phyloP scores from a whole-genome alignment of 1,284 basidiomycete species.

The Inonotus hispidus region DNA sequence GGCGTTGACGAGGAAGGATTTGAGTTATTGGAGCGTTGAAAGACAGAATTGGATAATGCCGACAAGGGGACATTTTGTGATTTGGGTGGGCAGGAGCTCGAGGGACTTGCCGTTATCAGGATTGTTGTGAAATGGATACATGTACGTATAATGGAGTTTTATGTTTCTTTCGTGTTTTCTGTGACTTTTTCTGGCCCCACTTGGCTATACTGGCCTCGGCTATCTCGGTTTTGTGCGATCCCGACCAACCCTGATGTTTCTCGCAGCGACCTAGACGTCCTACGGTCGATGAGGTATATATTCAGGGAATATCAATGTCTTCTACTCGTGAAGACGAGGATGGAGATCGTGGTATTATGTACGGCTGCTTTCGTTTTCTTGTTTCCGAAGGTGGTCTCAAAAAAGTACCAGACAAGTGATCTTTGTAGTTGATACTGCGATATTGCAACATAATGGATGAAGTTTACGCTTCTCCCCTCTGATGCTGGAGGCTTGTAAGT shows the following conservation, averaged over 20 bases:
- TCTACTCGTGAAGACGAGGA: background rate
- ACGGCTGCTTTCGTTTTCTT: slow-evolving; percentile 3
- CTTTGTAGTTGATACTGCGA: background rate
- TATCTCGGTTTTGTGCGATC: background rate
- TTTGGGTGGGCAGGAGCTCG: slow-evolving; percentile 16
- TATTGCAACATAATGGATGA: too few species aligned
- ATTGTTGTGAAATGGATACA: slow-evolving; percentile 4
- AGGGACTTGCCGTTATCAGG: slow-evolving; percentile 9
- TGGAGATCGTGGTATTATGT: slow-evolving; percentile 5
- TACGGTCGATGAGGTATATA: slow-evolving; percentile 15
- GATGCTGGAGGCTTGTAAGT: too few species aligned
- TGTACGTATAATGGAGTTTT: background rate
- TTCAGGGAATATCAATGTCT: slow-evolving; percentile 4
- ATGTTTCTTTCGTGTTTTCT: background rate
- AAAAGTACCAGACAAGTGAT: slow-evolving; percentile 5
- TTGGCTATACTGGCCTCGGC: too few species aligned
- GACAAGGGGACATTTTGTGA: slow-evolving; percentile 7
- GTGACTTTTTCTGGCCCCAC: too few species aligned
- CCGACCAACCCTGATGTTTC: slow-evolving; percentile 11
- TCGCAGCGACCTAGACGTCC: background rate
- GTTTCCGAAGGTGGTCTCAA: slow-evolving; percentile 6
- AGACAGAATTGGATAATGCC: slow-evolving; percentile 19
- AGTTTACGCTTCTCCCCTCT: too few species aligned
- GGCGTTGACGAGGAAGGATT: slow-evolving; percentile 15
- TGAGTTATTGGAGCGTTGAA: slow-evolving; percentile 16